Evolutionary conservation across 768 basidiomycete species (phyloP).

Genomic region (Pisolithus orientalis): DNA sequence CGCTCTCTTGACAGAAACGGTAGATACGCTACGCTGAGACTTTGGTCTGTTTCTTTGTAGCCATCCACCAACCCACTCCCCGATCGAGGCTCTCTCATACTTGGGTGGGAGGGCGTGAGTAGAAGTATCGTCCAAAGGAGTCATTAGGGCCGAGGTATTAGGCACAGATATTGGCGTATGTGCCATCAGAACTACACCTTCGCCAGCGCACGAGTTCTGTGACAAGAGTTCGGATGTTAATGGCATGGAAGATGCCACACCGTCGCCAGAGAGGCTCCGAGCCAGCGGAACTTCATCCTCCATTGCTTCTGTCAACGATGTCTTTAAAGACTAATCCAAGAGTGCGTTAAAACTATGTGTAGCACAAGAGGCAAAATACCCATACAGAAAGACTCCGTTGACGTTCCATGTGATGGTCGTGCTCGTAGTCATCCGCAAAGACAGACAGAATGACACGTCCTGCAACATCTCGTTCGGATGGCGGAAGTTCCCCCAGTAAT

Average conservation of each 20-base stretch:
- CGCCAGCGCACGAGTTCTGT: too few relatives aligned
- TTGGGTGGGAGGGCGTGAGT: conserved; percentile 12
- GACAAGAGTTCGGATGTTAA: background rate
- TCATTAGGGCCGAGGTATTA: background rate
- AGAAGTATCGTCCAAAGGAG: conserved; percentile 6
- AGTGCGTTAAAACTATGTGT: background rate
- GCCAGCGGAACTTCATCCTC: conserved; percentile 42
- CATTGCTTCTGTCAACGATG: conserved; percentile 42
- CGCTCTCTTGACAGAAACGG: conserved; percentile 14
- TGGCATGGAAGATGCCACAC: conserved; percentile 11
- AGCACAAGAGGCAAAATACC: background rate
- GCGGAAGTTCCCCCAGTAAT: conserved; percentile 50
- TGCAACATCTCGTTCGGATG: conserved; percentile 62
- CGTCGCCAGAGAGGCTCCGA: conserved; percentile 21
- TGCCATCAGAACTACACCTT: background rate
- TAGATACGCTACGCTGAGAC: conserved; percentile 16
- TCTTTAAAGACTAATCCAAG: conserved; percentile 34
- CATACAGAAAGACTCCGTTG: conserved; percentile 57
- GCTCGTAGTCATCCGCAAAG: conserved; percentile 45
- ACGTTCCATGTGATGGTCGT: conserved; percentile 42
- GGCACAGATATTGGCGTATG: conserved; percentile 5
- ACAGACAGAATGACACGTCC: conserved; percentile 60
- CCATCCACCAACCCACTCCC: conserved; percentile 78
- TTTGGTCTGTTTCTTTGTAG: conserved; percentile 49
- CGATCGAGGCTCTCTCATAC: conserved; percentile 36